These are phyloP conservation scores for Microglena sp. DNA, from an alignment of 139 green algal genomes.

Conservation along the genomic window DNA sequence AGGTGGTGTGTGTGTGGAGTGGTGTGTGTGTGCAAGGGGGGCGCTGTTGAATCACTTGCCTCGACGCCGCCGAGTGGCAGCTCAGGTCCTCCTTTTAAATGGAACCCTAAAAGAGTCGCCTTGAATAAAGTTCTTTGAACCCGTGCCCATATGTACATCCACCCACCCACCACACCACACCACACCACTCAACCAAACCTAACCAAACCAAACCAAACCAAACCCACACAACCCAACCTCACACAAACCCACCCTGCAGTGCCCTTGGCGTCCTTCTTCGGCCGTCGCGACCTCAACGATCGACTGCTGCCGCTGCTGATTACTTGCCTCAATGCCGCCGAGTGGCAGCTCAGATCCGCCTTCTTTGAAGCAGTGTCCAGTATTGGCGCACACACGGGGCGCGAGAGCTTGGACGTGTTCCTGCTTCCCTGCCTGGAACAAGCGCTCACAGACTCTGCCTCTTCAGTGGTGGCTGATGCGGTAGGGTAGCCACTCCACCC, in stretches of 20 bases:
- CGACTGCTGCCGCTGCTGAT: constrained; percentile 83
- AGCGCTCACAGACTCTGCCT: background rate
- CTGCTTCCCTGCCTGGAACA: constrained; percentile 86
- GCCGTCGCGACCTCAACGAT: constrained; percentile 12
- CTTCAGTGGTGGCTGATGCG: background rate
- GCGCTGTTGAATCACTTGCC: constrained; percentile 93
- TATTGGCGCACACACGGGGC: constrained; percentile 29
- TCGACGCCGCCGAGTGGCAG: constrained; percentile 80
- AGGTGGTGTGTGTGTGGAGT: too few relatives aligned
- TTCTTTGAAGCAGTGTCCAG: constrained; percentile 53
- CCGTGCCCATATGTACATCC: too few relatives aligned
- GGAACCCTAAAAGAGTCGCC: too few relatives aligned
- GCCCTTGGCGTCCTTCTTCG: constrained; percentile 21
- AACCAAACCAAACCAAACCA: too few relatives aligned
- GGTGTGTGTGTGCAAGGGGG: too few relatives aligned
- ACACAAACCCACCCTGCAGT: background rate
- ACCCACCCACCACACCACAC: too few relatives aligned
- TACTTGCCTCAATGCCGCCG: constrained; percentile 86
- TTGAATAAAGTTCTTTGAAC: too few relatives aligned
- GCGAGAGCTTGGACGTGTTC: constrained; percentile 69
- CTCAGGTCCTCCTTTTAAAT: constrained; percentile 60
- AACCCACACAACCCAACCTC: too few relatives aligned
- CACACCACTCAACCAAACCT: too few relatives aligned
- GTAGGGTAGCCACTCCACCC: too few relatives aligned
- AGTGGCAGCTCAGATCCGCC: constrained; percentile 62